Base-by-base conservation (phyloP, 805 yeast genomes). In the Nematodospora valgi region DNA sequence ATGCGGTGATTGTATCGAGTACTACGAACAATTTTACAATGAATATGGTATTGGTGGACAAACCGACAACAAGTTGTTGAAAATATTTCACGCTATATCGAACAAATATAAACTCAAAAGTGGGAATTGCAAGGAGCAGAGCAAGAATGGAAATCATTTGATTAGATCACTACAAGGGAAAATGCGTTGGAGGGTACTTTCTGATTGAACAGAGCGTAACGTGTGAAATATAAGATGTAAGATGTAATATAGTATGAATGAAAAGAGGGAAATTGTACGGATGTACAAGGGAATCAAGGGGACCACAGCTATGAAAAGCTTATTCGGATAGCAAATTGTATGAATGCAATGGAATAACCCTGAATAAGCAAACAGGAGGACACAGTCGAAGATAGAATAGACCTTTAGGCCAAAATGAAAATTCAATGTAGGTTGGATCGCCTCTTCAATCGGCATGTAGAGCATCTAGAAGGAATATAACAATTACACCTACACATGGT, bases 1-100 rank as follows among this genome's bases (percentile, higher is more conserved):
- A 0, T 81, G 88, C 47, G 70, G 74, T 31, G 70, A 70, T 35
- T 81, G 88, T 45, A 73, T 80, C 10, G 76, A 64, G 34, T 67
- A 62, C n/a, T 78, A 77, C 47, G 82, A 77, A 46, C 62, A 60
- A 30, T 65, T 76, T 17, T 62, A 72, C 14, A 65, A 63, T 46
- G 80, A 74, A 41, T 51, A 29, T 3, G 29, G 4, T 8, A 27
- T 9, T 26, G 16, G 11, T 6, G 31, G 18, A 15, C 25, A 27
- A 12, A 24, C 31, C 10, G 37, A 39, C 17, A 25, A 30, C 20
- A 47, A 38, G 31, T 37, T 53, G 16, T 44, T 48, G 25, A 39
- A 39, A 10, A 51, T 53, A 8, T 53, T 53, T 32, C 47, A 44
- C 19, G 16, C 40, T 2, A 47, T 53, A 14, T 46, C 44, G 24